Evolutionary conservation across 805 yeast species (phyloP), one percentile per base, ranked within the genome.

Genomic region (Lachancea fermentati): DNA sequence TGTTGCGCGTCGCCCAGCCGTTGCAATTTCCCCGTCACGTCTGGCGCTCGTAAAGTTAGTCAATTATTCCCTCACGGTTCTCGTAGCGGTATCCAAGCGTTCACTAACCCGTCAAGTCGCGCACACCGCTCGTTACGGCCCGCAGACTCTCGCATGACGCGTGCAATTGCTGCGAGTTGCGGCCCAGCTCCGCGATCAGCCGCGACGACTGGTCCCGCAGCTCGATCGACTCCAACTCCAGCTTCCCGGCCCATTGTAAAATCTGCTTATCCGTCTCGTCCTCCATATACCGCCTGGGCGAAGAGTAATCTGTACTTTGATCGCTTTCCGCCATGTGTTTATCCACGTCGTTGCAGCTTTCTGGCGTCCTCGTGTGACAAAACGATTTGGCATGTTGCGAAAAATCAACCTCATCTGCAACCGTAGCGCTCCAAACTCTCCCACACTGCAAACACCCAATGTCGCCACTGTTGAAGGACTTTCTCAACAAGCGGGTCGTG

Each of bases 181-280:
- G 44, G 14, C 47, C 42, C 30, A 58, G 32, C 6, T 42, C 46
- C 17, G 39, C 35, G 5, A 57, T 30, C 19, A 60, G 38, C 25
- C 36, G 41, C 3, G 41, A 32, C 2, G 63, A 53, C 24, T 59
- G 55, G 9, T 64, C 63, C 31, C 73, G 54, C 18, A 71, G 48
- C 22, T 70, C 76, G 2, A 69, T 56, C 11, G 71, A 62, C 43
- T 75, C 79, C 37, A 74, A 43, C 45, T 75, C 80, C 14, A 75
- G 50, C 26, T 68, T 65, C 4, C 73, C 66, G 0, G 78, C 78
- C 79, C 79, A 75, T 47, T 58, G 57, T 8, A 66, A 55, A 24
- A 55, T 66, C 57, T 59, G 71, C 47, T 54, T 58, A 19, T 39
- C 42, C 22, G 38, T 39, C 11, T 39, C 37, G 14, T 34, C 34